Evolutionary conservation across 2,329 filamentous ascomycete species (phyloP).

Genomic region (Paecilomyces niveus): DNA sequence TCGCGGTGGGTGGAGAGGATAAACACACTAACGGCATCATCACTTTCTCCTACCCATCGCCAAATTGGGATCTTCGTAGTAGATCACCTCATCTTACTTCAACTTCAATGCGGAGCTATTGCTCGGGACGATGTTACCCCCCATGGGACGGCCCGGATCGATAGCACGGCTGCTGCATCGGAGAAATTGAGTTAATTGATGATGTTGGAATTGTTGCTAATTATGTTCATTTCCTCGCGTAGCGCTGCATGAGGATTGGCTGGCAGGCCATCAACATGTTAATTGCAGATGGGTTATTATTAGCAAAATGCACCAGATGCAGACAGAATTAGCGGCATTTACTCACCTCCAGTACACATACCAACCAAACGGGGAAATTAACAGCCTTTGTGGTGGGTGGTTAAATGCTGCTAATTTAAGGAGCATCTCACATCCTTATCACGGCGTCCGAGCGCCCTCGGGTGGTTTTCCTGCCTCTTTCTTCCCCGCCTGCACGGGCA

Average conservation of each 20-base stretch:
- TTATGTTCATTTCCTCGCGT: conserved; percentile 3
- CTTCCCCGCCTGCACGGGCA: conserved; percentile 6
- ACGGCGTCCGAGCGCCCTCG: conserved; percentile 8
- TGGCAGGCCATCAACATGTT: background rate
- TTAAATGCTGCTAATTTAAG: conserved; percentile 17
- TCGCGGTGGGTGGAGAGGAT: background rate
- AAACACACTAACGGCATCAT: background rate
- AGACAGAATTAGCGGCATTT: background rate
- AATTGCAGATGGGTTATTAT: background rate
- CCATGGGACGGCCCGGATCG: background rate
- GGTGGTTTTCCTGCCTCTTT: conserved; percentile 2
- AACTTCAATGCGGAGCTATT: background rate
- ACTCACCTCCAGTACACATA: background rate
- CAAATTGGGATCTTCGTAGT: background rate
- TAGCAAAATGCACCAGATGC: conserved; percentile 3
- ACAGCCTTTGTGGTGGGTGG: conserved; percentile 3
- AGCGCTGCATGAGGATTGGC: background rate
- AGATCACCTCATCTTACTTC: background rate
- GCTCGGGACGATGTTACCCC: background rate
- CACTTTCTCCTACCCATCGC: background rate
- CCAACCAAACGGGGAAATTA: conserved; percentile 6
- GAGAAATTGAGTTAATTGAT: background rate
- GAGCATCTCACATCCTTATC: conserved; percentile 9
- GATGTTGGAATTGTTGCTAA: conserved; percentile 2
- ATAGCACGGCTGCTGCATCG: background rate